A percentile compares a stretch with the other conserved stretches of the same genome.
phyloP scores from a whole-genome alignment of 768 basidiomycete genomes.

The Coprinopsis strossmayeri region DNA sequence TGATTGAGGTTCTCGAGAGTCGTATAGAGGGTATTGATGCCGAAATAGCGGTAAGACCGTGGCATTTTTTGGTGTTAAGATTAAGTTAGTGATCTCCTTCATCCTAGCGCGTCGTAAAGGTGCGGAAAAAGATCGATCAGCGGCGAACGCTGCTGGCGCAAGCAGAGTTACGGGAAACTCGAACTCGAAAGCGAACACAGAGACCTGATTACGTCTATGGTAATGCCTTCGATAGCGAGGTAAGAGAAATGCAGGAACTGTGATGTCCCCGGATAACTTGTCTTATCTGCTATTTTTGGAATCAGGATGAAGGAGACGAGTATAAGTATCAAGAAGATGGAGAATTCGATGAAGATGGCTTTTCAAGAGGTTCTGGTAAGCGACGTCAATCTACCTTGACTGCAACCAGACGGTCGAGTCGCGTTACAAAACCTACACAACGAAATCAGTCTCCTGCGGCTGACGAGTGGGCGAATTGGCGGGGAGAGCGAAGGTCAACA shows the following conservation, averaged over 20 bases:
- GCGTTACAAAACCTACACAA: slow-evolving; percentile 49
- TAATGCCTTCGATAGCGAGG: slow-evolving; percentile 60
- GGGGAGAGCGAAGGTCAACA: slow-evolving; percentile 68
- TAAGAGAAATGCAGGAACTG: slow-evolving; percentile 35
- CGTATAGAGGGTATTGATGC: slow-evolving; percentile 62
- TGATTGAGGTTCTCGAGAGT: slow-evolving; percentile 57
- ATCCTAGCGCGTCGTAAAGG: slow-evolving; percentile 63
- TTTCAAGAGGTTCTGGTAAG: slow-evolving; percentile 31
- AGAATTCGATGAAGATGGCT: slow-evolving; percentile 44
- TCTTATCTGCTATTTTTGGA: too few relatives aligned
- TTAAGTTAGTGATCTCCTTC: slow-evolving; percentile 3
- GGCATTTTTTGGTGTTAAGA: slow-evolving; percentile 10
- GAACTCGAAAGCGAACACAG: slow-evolving; percentile 66
- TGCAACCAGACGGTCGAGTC: slow-evolving; percentile 48
- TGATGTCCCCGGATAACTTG: too few relatives aligned
- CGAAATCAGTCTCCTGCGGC: slow-evolving; percentile 36
- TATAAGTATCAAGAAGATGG: slow-evolving; percentile 57
- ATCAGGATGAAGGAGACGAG: slow-evolving; percentile 59
- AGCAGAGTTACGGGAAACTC: slow-evolving; percentile 72
- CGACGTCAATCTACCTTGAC: slow-evolving; percentile 18
- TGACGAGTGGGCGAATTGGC: slow-evolving; percentile 55
- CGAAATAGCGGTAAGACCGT: slow-evolving; percentile 60
- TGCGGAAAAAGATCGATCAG: slow-evolving; percentile 65
- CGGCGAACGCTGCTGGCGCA: slow-evolving; percentile 59
- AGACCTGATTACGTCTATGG: slow-evolving; percentile 80